Base-by-base conservation (phyloP, 371 early-diverging fungal genomes). In the Sporodiniella umbellata region DNA sequence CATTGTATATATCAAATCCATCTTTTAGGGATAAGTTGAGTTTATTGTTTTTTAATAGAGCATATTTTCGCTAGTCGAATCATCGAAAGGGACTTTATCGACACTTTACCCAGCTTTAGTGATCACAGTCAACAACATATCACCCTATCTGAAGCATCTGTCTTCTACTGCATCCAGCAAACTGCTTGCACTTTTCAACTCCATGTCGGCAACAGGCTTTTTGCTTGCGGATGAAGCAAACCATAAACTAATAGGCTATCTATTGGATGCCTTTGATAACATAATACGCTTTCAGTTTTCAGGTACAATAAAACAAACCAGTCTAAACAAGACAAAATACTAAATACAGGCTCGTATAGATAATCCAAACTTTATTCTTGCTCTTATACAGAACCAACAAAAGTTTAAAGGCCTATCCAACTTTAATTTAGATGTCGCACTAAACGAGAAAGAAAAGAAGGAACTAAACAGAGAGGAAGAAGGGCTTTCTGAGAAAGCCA, bases 201-300 rank as follows among this genome's bases (percentile, higher is more conserved):
- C 86, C 21, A 88, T 90, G 60, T 76, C 89, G n/a, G 83, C 86
- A 23, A 86, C 93, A 3, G 81, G 80, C 5, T 90, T 91, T 51
- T 62, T 95, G 33, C 67, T 93, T 12, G 79, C 89, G 0, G 87
- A 86, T 39, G 88, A 90, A 51, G 52, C 70, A 44, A 88, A 93
- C 51, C 85, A 90, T 54, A 80, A 80, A 19, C 69, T 85, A 22
- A 74, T 87, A 11, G 83, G 79, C 0, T 88, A 86, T 53, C 52
- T 92, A 26, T 55, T 93, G 14, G 92, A 93, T 49, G 72, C 82
- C 8, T 81, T 93, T 48, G 86, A 90, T 62, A 87, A 85, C 42
- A 78, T 92, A 15, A 74, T 93, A 17, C 91, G 91, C 60, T 90
- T 90, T 58, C 94, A 91, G 31, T 82, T 75, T 39, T 56, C 75